phyloP scores from a whole-genome alignment of 2,329 filamentous ascomycete species.

The Trichophyton simii region DNA sequence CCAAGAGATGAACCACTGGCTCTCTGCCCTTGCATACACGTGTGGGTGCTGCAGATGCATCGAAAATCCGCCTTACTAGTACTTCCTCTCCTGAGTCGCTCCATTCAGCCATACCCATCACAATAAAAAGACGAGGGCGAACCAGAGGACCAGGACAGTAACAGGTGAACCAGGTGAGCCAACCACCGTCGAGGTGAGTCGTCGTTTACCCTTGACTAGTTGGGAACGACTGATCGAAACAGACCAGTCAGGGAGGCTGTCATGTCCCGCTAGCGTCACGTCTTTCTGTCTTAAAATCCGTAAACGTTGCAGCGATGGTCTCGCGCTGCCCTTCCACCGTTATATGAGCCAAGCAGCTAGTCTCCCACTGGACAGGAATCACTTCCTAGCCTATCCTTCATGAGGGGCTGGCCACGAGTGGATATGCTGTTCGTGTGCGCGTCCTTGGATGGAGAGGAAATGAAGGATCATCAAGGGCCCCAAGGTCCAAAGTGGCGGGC shows the following conservation, averaged over 20 bases:
- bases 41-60: background rate
- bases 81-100: too few species aligned
- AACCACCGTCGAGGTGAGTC: background rate
- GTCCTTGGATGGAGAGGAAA: too few species aligned
- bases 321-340: background rate
- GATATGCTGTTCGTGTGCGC: background rate
- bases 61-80: constrained; percentile 1
- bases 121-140: background rate
- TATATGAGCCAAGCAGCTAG: background rate
- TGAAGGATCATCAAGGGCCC: too few species aligned
- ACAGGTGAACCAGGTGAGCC: too few species aligned
- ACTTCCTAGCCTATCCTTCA: background rate
- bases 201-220: background rate
- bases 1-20: background rate
- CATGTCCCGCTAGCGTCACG: background rate
- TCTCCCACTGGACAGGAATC: background rate
- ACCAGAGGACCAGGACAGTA: background rate
- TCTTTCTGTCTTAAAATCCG: background rate
- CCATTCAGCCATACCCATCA: background rate
- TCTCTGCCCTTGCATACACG: constrained; percentile 4
- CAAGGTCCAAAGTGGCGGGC: background rate
- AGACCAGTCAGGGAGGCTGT: background rate
- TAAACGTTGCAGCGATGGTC: background rate
- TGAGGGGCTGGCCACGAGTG: background rate
- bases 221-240: background rate